Evolutionary conservation across 306 rosid genomes (phyloP), one percentile per base, ranked within the genome.

Genomic region (Vicia sativa): DNA sequence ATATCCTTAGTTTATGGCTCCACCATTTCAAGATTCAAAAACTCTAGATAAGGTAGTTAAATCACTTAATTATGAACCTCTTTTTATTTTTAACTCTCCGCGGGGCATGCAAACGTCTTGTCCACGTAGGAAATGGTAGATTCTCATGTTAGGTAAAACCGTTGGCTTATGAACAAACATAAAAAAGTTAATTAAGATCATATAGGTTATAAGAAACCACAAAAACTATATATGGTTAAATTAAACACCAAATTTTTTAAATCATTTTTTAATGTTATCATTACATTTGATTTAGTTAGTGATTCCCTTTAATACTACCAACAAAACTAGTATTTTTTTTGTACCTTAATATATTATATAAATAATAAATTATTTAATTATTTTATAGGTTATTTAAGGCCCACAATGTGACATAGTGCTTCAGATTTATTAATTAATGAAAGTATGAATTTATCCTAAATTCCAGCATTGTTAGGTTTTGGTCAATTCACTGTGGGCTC

Each of bases 401-500:
- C 85, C 86, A 80, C 78, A 11, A 9, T 63, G 68, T 53, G 62
- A 54, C 66, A 38, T 25, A 31, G 4, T 50, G 59, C 49, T 75
- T 77, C 53, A 84, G 54, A 65, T 66, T 64, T 53, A 64, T 64
- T 62, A 67, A 50, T 50, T 44, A 80, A 42, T 60, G 15, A 35
- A 71, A 18, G 73, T 71, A 5, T 37, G 37, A 67, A 37, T 38
- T 34, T 62, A 39, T 61, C 58, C 65, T 45, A 68, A 80, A 76
- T 76, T 85, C 52, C 59, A 59, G 31, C 31, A 19, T 39, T 23
- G 87, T 72, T 84, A 86, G 95, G 89, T 86, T 78, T 37, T 34
- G 46, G 87, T 84, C 86, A 82, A 72, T 65, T 84, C 84, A 37
- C 3, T 46, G 91, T 84, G 85, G 83, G 95, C 83, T 76, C 84